Percentiles rank a stretch among this genome's conserved stretches.
Evolutionary conservation across 768 basidiomycete species (phyloP).

Genomic region (Amanita muscaria): DNA sequence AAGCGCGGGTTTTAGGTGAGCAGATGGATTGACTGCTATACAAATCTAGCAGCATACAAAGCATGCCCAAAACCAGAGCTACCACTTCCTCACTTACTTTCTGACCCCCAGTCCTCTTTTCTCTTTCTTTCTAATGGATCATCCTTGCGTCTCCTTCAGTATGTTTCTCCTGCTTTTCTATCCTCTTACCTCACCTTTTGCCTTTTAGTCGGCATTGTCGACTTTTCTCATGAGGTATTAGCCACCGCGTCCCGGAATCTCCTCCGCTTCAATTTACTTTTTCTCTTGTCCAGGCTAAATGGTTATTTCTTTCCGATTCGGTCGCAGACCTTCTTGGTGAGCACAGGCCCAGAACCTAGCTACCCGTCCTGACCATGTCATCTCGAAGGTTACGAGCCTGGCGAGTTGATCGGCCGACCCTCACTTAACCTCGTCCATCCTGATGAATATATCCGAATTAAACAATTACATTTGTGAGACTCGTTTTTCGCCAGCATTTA

Average conservation of each 20-base stretch:
- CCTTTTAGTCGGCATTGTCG: conserved; percentile 63
- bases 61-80: conserved; percentile 8
- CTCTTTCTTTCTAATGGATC: conserved; percentile 27
- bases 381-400: conserved; percentile 60
- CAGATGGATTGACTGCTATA: conserved; percentile 4
- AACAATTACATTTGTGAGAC: conserved; percentile 62
- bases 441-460: conserved; percentile 63
- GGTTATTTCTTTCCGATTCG: conserved; percentile 61
- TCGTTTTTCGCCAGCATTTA: neutral
- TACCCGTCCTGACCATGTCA: neutral
- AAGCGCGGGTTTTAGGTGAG: conserved; percentile 3
- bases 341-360: conserved; percentile 5
- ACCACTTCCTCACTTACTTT: conserved; percentile 9
- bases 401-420: conserved; percentile 59
- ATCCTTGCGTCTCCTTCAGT: conserved; percentile 71
- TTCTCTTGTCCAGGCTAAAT: conserved; percentile 39
- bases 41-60: conserved; percentile 11
- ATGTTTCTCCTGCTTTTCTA: conserved; percentile 21
- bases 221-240: conserved; percentile 64
- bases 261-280: conserved; percentile 5
- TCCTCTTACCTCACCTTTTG: conserved; percentile 8
- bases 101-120: conserved; percentile 11
- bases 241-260: neutral
- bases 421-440: conserved; percentile 75
- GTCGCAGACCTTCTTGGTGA: conserved; percentile 56